phyloP scores from a whole-genome alignment of 345 rosid species.

The Orychophragmus violaceus region DNA sequence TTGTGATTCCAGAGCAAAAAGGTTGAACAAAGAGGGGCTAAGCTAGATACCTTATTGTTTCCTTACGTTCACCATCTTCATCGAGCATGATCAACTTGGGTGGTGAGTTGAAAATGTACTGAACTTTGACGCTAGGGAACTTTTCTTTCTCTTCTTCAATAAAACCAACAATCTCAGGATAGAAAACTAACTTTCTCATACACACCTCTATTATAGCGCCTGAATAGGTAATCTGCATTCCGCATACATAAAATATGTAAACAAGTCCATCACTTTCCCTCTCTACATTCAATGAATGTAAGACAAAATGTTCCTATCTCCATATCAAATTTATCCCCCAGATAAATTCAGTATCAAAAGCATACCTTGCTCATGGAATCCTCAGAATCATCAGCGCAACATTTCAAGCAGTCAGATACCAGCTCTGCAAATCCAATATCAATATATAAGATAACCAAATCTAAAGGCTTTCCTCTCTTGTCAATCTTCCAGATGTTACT shows the following conservation, averaged over 20 bases:
- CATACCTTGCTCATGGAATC: slow-evolving; percentile 83
- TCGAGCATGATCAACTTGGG: slow-evolving; percentile 90
- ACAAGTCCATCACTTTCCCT: neutral
- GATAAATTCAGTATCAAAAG: neutral
- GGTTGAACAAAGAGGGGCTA: neutral
- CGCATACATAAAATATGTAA: neutral
- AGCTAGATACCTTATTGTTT: slow-evolving; percentile 53
- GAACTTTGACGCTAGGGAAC: slow-evolving; percentile 63
- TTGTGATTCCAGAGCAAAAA: neutral
- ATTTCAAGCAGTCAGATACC: slow-evolving; percentile 86
- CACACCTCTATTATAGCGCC: slow-evolving; percentile 90
- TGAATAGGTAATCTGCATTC: slow-evolving; percentile 61
- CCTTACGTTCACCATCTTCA: slow-evolving; percentile 65
- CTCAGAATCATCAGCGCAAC: slow-evolving; percentile 93
- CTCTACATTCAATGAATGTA: neutral
- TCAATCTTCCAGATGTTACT: neutral
- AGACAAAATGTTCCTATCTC: neutral
- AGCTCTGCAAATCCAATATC: slow-evolving; percentile 55
- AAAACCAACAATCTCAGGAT: slow-evolving; percentile 83
- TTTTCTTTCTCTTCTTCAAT: slow-evolving; percentile 88
- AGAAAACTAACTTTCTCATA: slow-evolving; percentile 90
- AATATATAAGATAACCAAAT: neutral
- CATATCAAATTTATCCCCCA: neutral
- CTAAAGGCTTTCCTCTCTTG: neutral
- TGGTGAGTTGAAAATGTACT: slow-evolving; percentile 84